Evolutionary conservation across 2,329 filamentous ascomycete genomes (phyloP).

Genomic region (Alternaria ethzedia): DNA sequence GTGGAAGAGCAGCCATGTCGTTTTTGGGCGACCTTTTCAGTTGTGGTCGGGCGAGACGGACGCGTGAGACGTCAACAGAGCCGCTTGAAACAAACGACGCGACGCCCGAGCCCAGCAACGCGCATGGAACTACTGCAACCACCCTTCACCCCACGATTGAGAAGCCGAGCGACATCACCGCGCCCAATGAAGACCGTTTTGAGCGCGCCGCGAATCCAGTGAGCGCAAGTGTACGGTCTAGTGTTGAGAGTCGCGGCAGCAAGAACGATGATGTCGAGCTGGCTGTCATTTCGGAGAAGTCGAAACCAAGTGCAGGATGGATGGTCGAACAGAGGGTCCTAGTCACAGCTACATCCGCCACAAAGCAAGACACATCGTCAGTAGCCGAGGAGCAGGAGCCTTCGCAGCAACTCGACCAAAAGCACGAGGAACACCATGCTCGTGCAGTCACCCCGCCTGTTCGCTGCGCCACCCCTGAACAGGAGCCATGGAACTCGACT

Average conservation of each 20-base stretch:
- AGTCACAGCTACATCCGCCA: conserved; percentile 7
- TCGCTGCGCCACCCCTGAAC: conserved; percentile 10
- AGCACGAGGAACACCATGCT: neutral
- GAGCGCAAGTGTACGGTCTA: neutral
- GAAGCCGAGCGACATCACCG: neutral
- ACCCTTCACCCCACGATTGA: neutral
- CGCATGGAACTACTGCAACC: conserved; percentile 7
- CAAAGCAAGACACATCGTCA: neutral
- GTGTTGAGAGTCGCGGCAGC: neutral
- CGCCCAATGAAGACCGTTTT: neutral
- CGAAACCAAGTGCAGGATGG: conserved; percentile 11
- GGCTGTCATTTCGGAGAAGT: conserved; percentile 7
- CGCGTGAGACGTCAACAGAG: conserved; percentile 5
- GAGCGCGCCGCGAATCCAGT: neutral
- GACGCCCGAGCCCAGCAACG: neutral
- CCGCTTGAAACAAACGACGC: conserved; percentile 2
- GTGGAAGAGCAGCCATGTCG: conserved; percentile 12
- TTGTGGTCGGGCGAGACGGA: conserved; percentile 12
- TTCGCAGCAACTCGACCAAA: neutral
- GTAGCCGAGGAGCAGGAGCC: neutral
- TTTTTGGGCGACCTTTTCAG: conserved; percentile 17
- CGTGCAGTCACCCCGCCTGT: neutral
- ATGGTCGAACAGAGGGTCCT: conserved; percentile 10
- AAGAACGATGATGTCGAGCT: neutral
- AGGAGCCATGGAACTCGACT: conserved; percentile 11